These are phyloP conservation scores for Cadophora luteo-olivacea DNA, from an alignment of 2,329 filamentous ascomycete species.

Conservation along the genomic window DNA sequence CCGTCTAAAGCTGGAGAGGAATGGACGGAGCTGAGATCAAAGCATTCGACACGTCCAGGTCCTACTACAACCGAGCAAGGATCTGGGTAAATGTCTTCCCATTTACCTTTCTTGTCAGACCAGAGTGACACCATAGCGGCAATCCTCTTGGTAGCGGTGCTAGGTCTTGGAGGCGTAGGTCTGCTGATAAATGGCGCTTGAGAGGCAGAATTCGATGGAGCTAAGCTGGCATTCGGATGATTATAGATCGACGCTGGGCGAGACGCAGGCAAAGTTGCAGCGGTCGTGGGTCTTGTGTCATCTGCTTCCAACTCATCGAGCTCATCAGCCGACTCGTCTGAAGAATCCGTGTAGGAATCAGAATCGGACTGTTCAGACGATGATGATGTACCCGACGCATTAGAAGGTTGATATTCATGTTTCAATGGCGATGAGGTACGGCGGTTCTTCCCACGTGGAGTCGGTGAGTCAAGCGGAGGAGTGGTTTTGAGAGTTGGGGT, in stretches of 20 bases:
- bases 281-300: slow-evolving; percentile 28
- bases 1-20: slow-evolving; percentile 42
- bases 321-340: slow-evolving; percentile 57
- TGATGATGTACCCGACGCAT: slow-evolving; percentile 67
- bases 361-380: slow-evolving; percentile 61
- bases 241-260: slow-evolving; percentile 39
- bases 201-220: slow-evolving; percentile 82
- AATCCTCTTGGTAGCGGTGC: slow-evolving; percentile 43
- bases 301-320: slow-evolving; percentile 54
- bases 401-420: slow-evolving; percentile 93
- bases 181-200: slow-evolving; percentile 70
- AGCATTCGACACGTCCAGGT: slow-evolving; percentile 65
- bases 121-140: slow-evolving; percentile 66
- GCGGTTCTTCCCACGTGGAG: slow-evolving; percentile 55
- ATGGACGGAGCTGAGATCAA: slow-evolving; percentile 49
- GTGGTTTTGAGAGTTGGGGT: slow-evolving; percentile 50
- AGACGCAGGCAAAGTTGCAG: slow-evolving; percentile 42
- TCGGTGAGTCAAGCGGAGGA: slow-evolving; percentile 37
- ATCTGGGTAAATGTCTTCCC: slow-evolving; percentile 63
- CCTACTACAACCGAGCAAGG: slow-evolving; percentile 62
- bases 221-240: slow-evolving; percentile 58
- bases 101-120: slow-evolving; percentile 64
- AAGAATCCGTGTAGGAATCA: slow-evolving; percentile 51
- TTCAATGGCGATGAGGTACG: slow-evolving; percentile 92
- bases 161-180: slow-evolving; percentile 18